These are phyloP conservation scores for Zymoseptoria tritici DNA, from an alignment of 2,329 filamentous ascomycete genomes.

Conservation along the genomic window DNA sequence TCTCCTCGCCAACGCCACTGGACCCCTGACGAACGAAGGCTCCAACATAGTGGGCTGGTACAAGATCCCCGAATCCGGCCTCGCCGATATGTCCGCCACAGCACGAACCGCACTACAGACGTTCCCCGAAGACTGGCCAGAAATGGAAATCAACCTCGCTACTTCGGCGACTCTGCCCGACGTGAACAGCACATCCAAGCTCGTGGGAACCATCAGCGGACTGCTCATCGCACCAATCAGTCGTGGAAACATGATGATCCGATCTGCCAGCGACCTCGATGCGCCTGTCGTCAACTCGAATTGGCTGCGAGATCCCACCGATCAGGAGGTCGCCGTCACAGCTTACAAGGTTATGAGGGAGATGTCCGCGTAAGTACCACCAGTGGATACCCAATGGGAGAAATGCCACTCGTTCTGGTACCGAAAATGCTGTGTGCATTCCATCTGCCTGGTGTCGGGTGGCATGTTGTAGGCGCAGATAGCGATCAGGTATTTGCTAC, in stretches of 20 bases:
- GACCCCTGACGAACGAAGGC: constrained; percentile 19
- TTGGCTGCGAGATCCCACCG: constrained; percentile 30
- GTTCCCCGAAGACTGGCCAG: constrained; percentile 31
- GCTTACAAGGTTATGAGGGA: constrained; percentile 27
- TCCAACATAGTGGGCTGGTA: constrained; percentile 13
- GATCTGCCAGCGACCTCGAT: constrained; percentile 21
- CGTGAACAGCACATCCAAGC: constrained; percentile 21
- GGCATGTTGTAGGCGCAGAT: too few relatives aligned
- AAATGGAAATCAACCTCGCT: constrained; percentile 22
- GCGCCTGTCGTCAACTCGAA: constrained; percentile 31
- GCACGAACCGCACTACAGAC: constrained; percentile 2
- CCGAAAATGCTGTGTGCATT: too few relatives aligned
- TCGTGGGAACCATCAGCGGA: constrained; percentile 29
- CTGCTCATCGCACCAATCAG: constrained; percentile 29
- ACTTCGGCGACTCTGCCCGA: constrained; percentile 7
- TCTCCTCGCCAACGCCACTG: constrained; percentile 14
- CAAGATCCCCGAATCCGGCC: constrained; percentile 12
- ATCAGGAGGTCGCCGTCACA: constrained; percentile 29
- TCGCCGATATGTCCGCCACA: constrained; percentile 8
- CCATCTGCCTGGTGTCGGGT: too few relatives aligned
- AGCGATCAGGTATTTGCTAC: too few relatives aligned
- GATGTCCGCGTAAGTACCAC: not conserved
- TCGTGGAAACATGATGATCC: constrained; percentile 31
- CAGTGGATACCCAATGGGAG: too few relatives aligned
- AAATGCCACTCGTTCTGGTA: too few relatives aligned